These are phyloP conservation scores for Phytophthora chlamydospora DNA, from an alignment of 352 stramenopile species.

Conservation along the genomic window DNA sequence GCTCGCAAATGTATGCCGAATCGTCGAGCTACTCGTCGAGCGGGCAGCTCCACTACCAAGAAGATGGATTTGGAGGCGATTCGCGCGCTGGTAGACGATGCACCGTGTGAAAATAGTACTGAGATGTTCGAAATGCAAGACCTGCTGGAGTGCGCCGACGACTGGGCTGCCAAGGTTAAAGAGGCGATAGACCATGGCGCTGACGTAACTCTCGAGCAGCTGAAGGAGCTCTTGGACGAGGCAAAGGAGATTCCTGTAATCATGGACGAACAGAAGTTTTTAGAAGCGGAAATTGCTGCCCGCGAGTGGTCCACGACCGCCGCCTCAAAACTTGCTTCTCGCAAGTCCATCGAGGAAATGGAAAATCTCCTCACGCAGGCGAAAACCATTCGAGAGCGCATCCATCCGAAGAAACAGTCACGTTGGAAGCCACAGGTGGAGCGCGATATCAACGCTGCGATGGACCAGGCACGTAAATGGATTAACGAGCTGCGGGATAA, in stretches of 20 bases:
- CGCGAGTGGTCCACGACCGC: slow-evolving; percentile 79
- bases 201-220: slow-evolving; percentile 67
- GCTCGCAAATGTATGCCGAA: slow-evolving; percentile 89
- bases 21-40: slow-evolving; percentile 62
- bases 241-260: slow-evolving; percentile 86
- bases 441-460: slow-evolving; percentile 70
- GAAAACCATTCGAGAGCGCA: slow-evolving; percentile 69
- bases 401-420: slow-evolving; percentile 80
- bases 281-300: slow-evolving; percentile 79
- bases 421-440: slow-evolving; percentile 87
- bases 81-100: slow-evolving; percentile 83
- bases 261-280: slow-evolving; percentile 86
- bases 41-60: slow-evolving; percentile 56
- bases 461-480: slow-evolving; percentile 77
- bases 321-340: slow-evolving; percentile 52
- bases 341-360: slow-evolving; percentile 72
- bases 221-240: slow-evolving; percentile 83
- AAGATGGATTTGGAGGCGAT: slow-evolving; percentile 87
- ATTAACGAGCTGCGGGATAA: slow-evolving; percentile 78
- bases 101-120: slow-evolving; percentile 82
- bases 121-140: slow-evolving; percentile 93
- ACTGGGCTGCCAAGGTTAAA: slow-evolving; percentile 83
- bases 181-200: slow-evolving; percentile 75
- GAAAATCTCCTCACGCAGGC: slow-evolving; percentile 64
- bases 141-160: slow-evolving; percentile 84